Evolutionary conservation across 768 basidiomycete genomes (phyloP).

Genomic region (Pulveroboletus frians): DNA sequence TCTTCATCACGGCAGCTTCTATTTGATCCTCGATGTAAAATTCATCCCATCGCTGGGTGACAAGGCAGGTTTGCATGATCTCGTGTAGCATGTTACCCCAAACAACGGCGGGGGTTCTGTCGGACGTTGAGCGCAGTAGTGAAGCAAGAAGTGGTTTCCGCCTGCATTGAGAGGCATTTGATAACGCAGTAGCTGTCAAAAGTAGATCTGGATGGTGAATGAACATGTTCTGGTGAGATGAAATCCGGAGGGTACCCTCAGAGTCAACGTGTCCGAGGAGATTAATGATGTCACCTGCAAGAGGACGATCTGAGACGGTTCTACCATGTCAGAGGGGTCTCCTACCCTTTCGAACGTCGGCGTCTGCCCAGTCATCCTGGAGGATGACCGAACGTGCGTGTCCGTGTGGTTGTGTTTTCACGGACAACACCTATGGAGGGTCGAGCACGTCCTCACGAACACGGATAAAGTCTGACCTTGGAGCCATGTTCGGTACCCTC

Average conservation of each 20-base stretch:
- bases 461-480: slow-evolving; percentile 14
- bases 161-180: slow-evolving; percentile 75
- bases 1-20: slow-evolving; percentile 47
- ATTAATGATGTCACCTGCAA: slow-evolving; percentile 74
- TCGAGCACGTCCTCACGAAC: not conserved
- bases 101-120: slow-evolving; percentile 61
- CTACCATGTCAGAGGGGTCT: not conserved
- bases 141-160: slow-evolving; percentile 81
- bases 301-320: not conserved
- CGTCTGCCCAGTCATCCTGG: slow-evolving; percentile 71
- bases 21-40: slow-evolving; percentile 56
- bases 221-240: slow-evolving; percentile 60
- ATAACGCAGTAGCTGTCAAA: slow-evolving; percentile 83
- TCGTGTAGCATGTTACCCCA: slow-evolving; percentile 96
- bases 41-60: slow-evolving; percentile 56
- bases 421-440: slow-evolving; percentile 43
- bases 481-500: slow-evolving; percentile 19
- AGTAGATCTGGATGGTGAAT: slow-evolving; percentile 92
- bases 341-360: slow-evolving; percentile 58
- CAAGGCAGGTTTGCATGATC: slow-evolving; percentile 79
- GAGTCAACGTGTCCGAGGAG: slow-evolving; percentile 50
- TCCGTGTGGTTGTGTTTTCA: slow-evolving; percentile 38
- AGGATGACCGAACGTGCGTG: slow-evolving; percentile 52
- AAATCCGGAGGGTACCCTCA: slow-evolving; percentile 50
- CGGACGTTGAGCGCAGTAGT: slow-evolving; percentile 53